These are phyloP conservation scores for Stygiomarasmius scandens DNA, from an alignment of 1,284 basidiomycete genomes.

Conservation along the genomic window DNA sequence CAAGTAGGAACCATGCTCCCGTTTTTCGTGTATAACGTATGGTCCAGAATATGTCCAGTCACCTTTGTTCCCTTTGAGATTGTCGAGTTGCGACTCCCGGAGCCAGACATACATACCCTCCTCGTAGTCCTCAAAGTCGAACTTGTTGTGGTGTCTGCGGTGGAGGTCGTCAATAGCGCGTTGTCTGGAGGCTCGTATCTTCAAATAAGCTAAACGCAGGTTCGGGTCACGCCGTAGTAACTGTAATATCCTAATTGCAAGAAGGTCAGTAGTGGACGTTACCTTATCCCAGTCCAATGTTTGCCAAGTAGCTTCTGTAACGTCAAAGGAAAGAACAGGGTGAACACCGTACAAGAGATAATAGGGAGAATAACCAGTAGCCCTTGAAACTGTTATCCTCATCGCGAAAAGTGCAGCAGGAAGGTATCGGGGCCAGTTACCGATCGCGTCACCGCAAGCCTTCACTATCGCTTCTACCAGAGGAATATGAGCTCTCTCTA, in stretches of 20 bases:
- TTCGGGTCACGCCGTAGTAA: slow-evolving; percentile 5
- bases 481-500: slow-evolving; percentile 30
- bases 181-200: not conserved
- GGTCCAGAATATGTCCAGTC: slow-evolving; percentile 12
- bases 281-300: slow-evolving; percentile 14
- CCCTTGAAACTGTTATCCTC: slow-evolving; percentile 19
- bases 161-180: not conserved
- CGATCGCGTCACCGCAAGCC: slow-evolving; percentile 18
- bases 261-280: slow-evolving; percentile 17
- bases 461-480: slow-evolving; percentile 26
- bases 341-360: slow-evolving; percentile 20
- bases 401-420: slow-evolving; percentile 19
- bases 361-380: slow-evolving; percentile 23
- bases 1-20: not conserved
- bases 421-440: slow-evolving; percentile 19
- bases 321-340: slow-evolving; percentile 24
- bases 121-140: slow-evolving; percentile 2
- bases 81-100: slow-evolving; percentile 4
- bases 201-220: not conserved
- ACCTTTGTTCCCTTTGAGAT: slow-evolving; percentile 1
- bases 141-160: not conserved
- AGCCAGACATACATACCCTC: slow-evolving; percentile 7
- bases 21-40: slow-evolving; percentile 12
- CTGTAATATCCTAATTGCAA: slow-evolving; percentile 16
- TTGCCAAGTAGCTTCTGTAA: slow-evolving; percentile 23